Conservation (phyloP, 257 asterid species). For the Linderniella brevidens region DNA sequence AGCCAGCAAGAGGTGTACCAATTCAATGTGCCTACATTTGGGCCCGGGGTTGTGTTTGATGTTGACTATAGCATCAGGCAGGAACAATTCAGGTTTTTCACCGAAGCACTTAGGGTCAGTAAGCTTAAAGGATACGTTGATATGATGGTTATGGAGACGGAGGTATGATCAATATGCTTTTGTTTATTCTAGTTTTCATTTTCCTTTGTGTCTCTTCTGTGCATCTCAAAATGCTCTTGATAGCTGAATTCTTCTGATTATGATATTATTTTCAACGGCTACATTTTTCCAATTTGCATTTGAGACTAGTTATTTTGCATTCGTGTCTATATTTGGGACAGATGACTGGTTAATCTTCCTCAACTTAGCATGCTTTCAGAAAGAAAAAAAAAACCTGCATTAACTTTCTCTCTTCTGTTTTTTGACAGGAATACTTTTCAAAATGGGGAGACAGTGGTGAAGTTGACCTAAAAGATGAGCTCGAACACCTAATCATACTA, state of each 20-base stretch:
- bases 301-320: no score
- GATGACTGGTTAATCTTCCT: no score
- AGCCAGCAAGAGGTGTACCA: constrained; percentile 93
- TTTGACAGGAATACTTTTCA: constrained; percentile 58
- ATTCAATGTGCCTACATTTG: constrained; percentile 89
- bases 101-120: constrained; percentile 73
- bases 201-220: not conserved
- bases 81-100: constrained; percentile 92
- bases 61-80: constrained; percentile 77
- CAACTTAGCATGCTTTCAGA: no score
- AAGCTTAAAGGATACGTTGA: constrained; percentile 82
- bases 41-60: constrained; percentile 95
- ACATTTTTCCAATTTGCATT: no score
- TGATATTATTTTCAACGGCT: no score
- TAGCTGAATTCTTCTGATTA: not conserved
- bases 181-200: not conserved
- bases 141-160: constrained; percentile 74
- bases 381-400: not conserved
- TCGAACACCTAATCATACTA: constrained; percentile 80
- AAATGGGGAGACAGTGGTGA: constrained; percentile 95
- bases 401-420: constrained; percentile 2
- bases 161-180: constrained; percentile 27
- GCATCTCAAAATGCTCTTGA: not conserved
- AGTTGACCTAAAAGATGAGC: constrained; percentile 74
- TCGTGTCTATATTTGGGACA: no score